A percentile compares a stretch with the other conserved stretches of the same genome.
Conservation (phyloP, 1,139 yeast species). For the Blastobotrys aristatus region DNA sequence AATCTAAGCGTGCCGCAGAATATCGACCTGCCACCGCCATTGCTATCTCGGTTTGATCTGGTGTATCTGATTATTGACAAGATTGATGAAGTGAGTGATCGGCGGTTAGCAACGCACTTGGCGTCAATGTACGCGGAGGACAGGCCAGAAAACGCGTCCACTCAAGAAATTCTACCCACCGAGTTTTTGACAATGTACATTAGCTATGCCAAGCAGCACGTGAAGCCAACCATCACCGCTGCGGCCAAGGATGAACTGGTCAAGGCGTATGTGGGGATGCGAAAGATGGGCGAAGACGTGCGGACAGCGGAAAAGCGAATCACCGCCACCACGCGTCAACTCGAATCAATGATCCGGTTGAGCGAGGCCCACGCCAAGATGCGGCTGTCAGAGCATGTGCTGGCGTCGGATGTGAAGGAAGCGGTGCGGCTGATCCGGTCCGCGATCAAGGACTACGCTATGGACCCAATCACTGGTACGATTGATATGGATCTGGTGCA, state of each 20-base stretch:
- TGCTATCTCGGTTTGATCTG: constrained; percentile 88
- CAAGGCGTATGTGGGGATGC: constrained; percentile 87
- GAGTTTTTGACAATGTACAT: constrained; percentile 85
- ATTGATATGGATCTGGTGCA: constrained; percentile 97
- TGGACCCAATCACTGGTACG: constrained; percentile 94
- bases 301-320: constrained; percentile 83
- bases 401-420: constrained; percentile 80
- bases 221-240: constrained; percentile 68
- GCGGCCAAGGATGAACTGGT: constrained; percentile 85
- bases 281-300: constrained; percentile 89
- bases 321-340: constrained; percentile 96
- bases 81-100: constrained; percentile 80
- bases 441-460: constrained; percentile 96
- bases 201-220: constrained; percentile 83
- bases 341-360: constrained; percentile 91
- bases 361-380: constrained; percentile 97
- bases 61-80: constrained; percentile 89
- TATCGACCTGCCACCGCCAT: constrained; percentile 94
- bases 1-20: constrained; percentile 89
- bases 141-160: constrained; percentile 65
- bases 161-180: constrained; percentile 67
- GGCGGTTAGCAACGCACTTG: constrained; percentile 83
- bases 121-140: constrained; percentile 92
- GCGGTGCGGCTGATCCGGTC: constrained; percentile 88
- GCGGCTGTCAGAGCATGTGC: constrained; percentile 71